phyloP scores from a whole-genome alignment of 2,329 filamentous ascomycete species.

The Fusarium proliferatum region DNA sequence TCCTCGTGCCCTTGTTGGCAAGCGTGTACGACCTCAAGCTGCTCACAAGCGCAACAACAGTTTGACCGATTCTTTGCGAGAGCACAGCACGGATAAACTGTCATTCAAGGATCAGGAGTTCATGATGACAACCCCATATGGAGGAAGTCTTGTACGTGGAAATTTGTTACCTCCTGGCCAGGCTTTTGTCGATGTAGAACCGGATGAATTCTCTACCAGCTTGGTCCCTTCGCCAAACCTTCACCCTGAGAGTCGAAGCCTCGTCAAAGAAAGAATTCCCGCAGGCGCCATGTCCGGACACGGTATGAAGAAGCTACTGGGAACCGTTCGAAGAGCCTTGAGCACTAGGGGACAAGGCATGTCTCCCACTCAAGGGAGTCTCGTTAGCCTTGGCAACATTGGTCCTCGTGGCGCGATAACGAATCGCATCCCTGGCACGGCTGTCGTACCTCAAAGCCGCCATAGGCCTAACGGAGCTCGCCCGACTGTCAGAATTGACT shows the following conservation, averaged over 20 bases:
- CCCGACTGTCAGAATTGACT: conserved; percentile 77
- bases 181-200: conserved; percentile 77
- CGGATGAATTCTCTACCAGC: conserved; percentile 60
- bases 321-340: conserved; percentile 84
- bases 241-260: conserved; percentile 51
- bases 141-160: conserved; percentile 87
- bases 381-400: conserved; percentile 60
- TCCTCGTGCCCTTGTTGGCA: conserved; percentile 67
- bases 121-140: conserved; percentile 73
- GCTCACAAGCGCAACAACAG: conserved; percentile 86
- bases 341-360: conserved; percentile 67
- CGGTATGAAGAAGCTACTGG: conserved; percentile 86
- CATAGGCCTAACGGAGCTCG: conserved; percentile 57
- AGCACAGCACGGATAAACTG: conserved; percentile 67
- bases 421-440: conserved; percentile 69
- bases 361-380: conserved; percentile 59
- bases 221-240: conserved; percentile 67
- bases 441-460: conserved; percentile 67
- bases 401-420: conserved; percentile 65
- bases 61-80: conserved; percentile 84
- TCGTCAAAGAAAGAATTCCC: conserved; percentile 60
- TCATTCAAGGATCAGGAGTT: conserved; percentile 67
- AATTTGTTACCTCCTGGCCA: conserved; percentile 85
- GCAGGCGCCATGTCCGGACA: conserved; percentile 73
- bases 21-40: conserved; percentile 65